A percentile compares a stretch with the other conserved stretches of the same genome.
These are phyloP conservation scores for Russula earlei DNA, from an alignment of 768 basidiomycete species.

Conservation along the genomic window DNA sequence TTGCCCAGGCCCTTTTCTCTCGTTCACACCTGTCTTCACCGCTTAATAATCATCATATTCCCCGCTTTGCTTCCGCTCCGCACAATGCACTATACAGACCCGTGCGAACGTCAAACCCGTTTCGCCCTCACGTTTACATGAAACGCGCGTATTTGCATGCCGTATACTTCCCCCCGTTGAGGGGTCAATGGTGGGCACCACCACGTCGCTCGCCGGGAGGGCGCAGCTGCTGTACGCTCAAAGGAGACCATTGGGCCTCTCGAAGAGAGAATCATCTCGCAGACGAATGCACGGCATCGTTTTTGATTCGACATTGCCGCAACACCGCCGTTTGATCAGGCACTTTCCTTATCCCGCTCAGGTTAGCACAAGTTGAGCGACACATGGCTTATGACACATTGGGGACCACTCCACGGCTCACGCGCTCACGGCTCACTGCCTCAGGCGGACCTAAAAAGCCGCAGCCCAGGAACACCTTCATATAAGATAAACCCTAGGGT, in stretches of 20 bases:
- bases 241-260: not conserved
- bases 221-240: no score
- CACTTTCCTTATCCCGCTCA: slow-evolving; percentile 16
- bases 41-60: slow-evolving; percentile 8
- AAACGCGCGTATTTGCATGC: not conserved
- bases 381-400: slow-evolving; percentile 6
- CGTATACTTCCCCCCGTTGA: not conserved
- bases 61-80: slow-evolving; percentile 18
- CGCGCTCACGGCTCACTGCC: no score
- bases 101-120: not conserved
- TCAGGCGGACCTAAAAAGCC: no score
- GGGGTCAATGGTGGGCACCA: not conserved
- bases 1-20: not conserved
- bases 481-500: not conserved
- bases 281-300: not conserved
- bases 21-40: not conserved
- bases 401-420: no score
- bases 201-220: not conserved
- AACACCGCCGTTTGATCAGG: slow-evolving; percentile 10
- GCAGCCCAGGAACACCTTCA: not conserved
- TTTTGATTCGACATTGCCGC: slow-evolving; percentile 14
- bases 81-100: not conserved
- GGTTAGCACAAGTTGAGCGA: slow-evolving; percentile 4
- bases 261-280: not conserved
- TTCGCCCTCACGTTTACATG: not conserved